Evolutionary conservation across 352 stramenopile genomes (phyloP).

Genomic region (Globisporangium recalcitrans): DNA sequence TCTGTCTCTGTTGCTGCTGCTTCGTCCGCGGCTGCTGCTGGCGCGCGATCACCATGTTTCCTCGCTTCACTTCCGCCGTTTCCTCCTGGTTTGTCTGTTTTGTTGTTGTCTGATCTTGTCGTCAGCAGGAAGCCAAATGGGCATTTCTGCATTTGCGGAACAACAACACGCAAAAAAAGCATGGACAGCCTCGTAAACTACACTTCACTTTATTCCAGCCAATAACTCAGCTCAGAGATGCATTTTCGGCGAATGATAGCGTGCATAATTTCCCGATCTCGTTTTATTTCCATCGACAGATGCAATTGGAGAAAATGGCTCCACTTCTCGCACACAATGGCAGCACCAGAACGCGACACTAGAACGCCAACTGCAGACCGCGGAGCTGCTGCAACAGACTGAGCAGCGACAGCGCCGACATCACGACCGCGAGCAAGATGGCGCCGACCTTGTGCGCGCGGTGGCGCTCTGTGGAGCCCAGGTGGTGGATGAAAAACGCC

Average conservation of each 20-base stretch:
- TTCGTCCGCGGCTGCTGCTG: no score
- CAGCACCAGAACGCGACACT: slow-evolving; percentile 1
- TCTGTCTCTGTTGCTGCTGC: background rate
- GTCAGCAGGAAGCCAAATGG: background rate
- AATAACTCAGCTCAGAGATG: background rate
- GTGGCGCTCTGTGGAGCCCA: slow-evolving; percentile 35
- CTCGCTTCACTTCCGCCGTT: background rate
- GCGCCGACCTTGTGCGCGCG: slow-evolving; percentile 39
- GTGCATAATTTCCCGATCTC: background rate
- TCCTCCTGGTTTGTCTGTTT: background rate
- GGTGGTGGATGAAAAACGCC: slow-evolving; percentile 63
- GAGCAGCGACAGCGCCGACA: slow-evolving; percentile 39
- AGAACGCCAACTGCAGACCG: slow-evolving; percentile 1
- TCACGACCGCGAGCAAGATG: slow-evolving; percentile 37
- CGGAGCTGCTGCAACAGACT: slow-evolving; percentile 53
- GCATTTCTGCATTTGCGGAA: background rate
- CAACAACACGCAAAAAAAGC: background rate
- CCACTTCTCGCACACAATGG: background rate
- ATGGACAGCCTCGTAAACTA: background rate
- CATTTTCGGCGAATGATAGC: background rate
- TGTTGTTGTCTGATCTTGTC: background rate
- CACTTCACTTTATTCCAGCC: background rate
- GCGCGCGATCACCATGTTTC: slow-evolving; percentile 5
- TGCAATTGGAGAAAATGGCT: background rate
- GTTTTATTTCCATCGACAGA: background rate